phyloP scores from a whole-genome alignment of 2,329 filamentous ascomycete species.

The Fusarium sp. region DNA sequence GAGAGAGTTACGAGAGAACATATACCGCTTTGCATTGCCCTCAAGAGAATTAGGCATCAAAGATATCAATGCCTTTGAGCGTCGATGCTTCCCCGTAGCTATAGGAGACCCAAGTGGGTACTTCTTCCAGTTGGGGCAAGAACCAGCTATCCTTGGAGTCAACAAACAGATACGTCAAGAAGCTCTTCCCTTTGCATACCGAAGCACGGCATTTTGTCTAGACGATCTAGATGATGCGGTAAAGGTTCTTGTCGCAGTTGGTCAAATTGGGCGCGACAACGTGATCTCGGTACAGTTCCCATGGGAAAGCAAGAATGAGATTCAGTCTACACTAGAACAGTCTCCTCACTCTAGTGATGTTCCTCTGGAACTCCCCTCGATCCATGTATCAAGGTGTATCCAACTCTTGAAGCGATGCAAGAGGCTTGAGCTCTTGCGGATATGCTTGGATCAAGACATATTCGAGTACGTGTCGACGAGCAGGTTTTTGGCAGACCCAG shows the following conservation, averaged over 20 bases:
- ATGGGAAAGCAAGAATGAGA: conserved; percentile 15
- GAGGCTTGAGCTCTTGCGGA: conserved; percentile 7
- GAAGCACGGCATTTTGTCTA: conserved; percentile 5
- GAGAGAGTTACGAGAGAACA: conserved; percentile 14
- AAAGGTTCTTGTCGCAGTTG: conserved; percentile 14
- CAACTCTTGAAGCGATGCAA: conserved; percentile 11
- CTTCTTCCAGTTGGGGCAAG: conserved; percentile 1
- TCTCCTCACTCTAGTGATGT: neutral
- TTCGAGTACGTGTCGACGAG: neutral
- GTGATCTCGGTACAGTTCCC: conserved; percentile 11
- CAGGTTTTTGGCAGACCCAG: conserved; percentile 11
- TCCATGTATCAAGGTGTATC: conserved; percentile 10
- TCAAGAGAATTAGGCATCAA: neutral
- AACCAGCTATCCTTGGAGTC: conserved; percentile 1
- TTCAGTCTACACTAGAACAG: neutral
- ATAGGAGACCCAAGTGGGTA: conserved; percentile 16
- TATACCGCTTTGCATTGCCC: conserved; percentile 14
- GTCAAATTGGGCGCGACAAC: conserved; percentile 18
- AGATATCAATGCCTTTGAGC: neutral
- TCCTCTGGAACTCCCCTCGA: neutral
- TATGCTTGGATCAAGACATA: neutral
- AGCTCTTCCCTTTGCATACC: conserved; percentile 20
- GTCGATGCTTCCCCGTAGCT: neutral
- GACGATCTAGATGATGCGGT: conserved; percentile 13
- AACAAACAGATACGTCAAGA: conserved; percentile 13